These are phyloP conservation scores for Penicillium paneum DNA, from an alignment of 2,329 filamentous ascomycete species.

Conservation along the genomic window DNA sequence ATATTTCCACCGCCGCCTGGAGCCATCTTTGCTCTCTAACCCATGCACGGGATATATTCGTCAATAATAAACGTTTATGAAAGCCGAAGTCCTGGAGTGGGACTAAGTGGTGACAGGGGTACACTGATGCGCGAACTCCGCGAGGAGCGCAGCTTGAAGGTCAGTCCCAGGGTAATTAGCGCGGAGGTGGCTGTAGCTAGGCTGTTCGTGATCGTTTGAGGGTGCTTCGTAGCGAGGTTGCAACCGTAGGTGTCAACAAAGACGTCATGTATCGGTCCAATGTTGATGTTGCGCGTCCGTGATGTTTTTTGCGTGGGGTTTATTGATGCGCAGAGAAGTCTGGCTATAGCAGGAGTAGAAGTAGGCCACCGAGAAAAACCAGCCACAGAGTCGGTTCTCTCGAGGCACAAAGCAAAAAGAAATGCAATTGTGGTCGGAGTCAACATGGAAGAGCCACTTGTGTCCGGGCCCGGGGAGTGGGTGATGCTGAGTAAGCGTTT, in stretches of 20 bases:
- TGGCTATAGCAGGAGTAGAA: not conserved
- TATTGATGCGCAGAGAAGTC: conserved; percentile 2
- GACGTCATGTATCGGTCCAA: conserved; percentile 34
- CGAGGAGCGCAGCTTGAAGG: conserved; percentile 29
- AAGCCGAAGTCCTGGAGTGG: conserved; percentile 12
- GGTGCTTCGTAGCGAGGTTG: conserved; percentile 13
- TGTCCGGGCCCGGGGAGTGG: conserved; percentile 13
- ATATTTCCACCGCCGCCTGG: conserved; percentile 87
- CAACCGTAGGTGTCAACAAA: conserved; percentile 33
- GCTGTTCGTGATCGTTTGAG: conserved; percentile 6
- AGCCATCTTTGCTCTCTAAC: conserved; percentile 54
- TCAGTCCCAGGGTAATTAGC: conserved; percentile 13
- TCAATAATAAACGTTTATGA: conserved; percentile 16
- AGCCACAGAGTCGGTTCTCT: conserved; percentile 3
- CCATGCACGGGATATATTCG: conserved; percentile 33
- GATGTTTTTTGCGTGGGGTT: conserved; percentile 14
- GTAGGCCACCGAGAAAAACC: not conserved
- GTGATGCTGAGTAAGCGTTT: conserved; percentile 28
- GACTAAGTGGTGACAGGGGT: conserved; percentile 21
- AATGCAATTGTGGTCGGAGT: conserved; percentile 19
- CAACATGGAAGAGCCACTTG: conserved; percentile 34
- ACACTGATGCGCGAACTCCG: conserved; percentile 34
- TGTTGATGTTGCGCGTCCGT: conserved; percentile 17
- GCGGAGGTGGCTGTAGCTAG: not conserved
- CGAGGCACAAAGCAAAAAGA: conserved; percentile 9